These are phyloP conservation scores for Ustilago shanxiensis DNA, from an alignment of 1,284 basidiomycete species.

Conservation along the genomic window DNA sequence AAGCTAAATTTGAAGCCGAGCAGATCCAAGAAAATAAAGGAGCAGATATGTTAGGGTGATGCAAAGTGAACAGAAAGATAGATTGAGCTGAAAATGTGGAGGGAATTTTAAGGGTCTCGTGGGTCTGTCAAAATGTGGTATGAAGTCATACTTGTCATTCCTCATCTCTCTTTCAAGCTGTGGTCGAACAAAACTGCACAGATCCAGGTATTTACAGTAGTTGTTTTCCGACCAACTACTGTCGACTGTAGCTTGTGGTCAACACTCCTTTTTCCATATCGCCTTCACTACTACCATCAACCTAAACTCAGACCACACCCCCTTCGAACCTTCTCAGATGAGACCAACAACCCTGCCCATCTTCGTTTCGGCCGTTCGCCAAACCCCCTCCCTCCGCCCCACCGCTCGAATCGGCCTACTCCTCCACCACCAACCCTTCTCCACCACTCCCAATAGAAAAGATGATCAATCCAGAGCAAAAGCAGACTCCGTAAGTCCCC, in stretches of 20 bases:
- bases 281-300: neutral
- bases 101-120: neutral
- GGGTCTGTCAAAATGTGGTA: too few relatives aligned
- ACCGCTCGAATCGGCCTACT: neutral
- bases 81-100: too few relatives aligned
- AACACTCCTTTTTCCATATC: too few relatives aligned
- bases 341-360: neutral
- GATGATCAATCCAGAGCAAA: constrained; percentile 33
- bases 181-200: too few relatives aligned
- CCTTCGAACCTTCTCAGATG: neutral
- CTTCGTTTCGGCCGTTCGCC: neutral
- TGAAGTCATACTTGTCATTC: constrained; percentile 1
- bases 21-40: too few relatives aligned
- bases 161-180: neutral
- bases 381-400: neutral
- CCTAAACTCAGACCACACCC: neutral
- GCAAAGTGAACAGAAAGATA: neutral
- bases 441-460: constrained; percentile 7
- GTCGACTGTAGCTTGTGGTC: too few relatives aligned
- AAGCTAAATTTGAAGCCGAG: neutral
- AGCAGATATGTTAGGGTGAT: neutral
- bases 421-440: constrained; percentile 7
- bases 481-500: constrained; percentile 21
- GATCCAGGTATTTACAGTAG: too few relatives aligned
- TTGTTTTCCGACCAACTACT: neutral